Conservation (phyloP, 2,329 filamentous ascomycete genomes). For the Paramyrothecium sp. region DNA sequence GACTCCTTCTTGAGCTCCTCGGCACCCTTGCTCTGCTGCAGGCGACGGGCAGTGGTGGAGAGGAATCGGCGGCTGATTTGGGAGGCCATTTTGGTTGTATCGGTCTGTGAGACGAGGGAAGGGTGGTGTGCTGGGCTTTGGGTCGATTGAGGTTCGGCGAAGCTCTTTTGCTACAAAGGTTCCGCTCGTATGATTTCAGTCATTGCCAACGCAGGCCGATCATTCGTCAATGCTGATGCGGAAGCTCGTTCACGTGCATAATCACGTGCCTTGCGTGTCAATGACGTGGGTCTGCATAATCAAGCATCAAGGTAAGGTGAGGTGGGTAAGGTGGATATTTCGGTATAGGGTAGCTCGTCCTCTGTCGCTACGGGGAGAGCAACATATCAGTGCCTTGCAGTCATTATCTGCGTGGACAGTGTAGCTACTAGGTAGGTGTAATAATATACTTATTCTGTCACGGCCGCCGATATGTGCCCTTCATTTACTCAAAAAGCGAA, state of each 20-base stretch:
- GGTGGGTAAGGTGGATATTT: no score
- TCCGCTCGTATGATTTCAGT: slow-evolving; percentile 30
- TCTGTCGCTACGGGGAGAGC: no score
- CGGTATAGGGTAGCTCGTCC: no score
- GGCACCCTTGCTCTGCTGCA: slow-evolving; percentile 40
- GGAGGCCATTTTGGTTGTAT: slow-evolving; percentile 50
- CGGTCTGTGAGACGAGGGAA: slow-evolving; percentile 13
- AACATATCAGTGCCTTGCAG: no score
- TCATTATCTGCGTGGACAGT: no score
- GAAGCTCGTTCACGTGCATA: slow-evolving; percentile 7
- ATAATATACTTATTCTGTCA: no score
- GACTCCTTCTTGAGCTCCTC: slow-evolving; percentile 54
- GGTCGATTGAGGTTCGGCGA: slow-evolving; percentile 11
- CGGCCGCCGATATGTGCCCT: no score
- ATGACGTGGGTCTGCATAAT: not conserved
- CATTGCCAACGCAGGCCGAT: slow-evolving; percentile 11
- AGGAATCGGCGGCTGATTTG: slow-evolving; percentile 55
- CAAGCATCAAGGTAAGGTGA: not conserved
- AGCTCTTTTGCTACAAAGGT: slow-evolving; percentile 17
- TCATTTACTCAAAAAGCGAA: no score
- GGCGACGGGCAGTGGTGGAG: slow-evolving; percentile 51
- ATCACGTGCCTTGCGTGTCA: slow-evolving; percentile 15
- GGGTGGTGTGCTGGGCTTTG: slow-evolving; percentile 13
- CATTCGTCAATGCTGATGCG: slow-evolving; percentile 24
- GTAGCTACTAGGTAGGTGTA: no score